Evolutionary conservation across 257 asterid genomes (phyloP).

Genomic region (Linderniella brevidens): DNA sequence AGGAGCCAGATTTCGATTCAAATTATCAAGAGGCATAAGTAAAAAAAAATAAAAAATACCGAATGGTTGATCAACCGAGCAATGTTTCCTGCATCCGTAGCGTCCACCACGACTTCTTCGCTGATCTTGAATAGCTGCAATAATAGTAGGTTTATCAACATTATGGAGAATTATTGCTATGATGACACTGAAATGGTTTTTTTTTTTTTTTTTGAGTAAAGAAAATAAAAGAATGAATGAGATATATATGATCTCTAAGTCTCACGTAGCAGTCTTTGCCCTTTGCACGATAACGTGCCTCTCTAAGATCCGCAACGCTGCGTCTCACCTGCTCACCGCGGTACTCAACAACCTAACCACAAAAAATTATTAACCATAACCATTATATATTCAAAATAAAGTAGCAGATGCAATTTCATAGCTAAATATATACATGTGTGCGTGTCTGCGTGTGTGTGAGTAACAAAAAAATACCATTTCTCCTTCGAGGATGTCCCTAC

Average conservation of each 20-base stretch:
- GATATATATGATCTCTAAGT: neutral
- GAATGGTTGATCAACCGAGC: constrained; percentile 96
- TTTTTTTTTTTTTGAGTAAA: no score
- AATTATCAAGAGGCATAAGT: no score
- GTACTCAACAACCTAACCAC: constrained; percentile 78
- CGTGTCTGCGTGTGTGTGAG: neutral
- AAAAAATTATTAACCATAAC: constrained; percentile 4
- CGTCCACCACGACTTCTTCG: constrained; percentile 95
- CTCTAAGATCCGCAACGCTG: constrained; percentile 90
- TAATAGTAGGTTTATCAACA: constrained; percentile 5
- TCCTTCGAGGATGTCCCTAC: constrained; percentile 75
- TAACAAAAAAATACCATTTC: constrained; percentile 53
- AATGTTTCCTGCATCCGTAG: constrained; percentile 92
- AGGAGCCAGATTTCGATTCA: no score
- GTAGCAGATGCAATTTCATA: no score
- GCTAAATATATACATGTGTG: no score
- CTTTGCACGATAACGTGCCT: constrained; percentile 59
- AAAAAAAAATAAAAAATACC: constrained; percentile 24
- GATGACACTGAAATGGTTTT: no score
- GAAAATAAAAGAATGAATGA: no score
- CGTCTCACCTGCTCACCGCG: constrained; percentile 98
- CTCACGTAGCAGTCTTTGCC: constrained; percentile 97
- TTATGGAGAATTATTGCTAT: no score
- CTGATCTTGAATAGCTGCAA: constrained; percentile 94
- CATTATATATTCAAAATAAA: no score